These are phyloP conservation scores for Penicillium samsonianum DNA, from an alignment of 495 filamentous ascomycete genomes.

Conservation along the genomic window DNA sequence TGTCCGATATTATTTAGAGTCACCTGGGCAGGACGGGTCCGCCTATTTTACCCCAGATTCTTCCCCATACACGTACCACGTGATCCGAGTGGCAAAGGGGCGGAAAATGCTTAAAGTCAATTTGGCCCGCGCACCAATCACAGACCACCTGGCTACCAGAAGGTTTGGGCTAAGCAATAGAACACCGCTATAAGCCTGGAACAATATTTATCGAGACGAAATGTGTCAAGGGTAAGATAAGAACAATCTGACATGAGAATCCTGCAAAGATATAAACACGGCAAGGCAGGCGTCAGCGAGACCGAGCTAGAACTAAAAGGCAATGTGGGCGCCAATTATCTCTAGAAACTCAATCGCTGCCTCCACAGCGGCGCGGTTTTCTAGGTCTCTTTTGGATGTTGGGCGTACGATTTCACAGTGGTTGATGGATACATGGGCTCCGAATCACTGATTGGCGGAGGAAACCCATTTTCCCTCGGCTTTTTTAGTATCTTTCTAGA, in stretches of 20 bases:
- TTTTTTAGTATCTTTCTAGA: not conserved
- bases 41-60: constrained; percentile 11
- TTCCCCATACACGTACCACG: not conserved
- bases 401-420: not conserved
- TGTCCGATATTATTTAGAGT: not conserved
- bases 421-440: not conserved
- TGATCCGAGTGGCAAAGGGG: not conserved
- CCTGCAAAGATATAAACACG: not conserved
- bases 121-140: constrained; percentile 1
- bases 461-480: not conserved
- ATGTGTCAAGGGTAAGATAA: not conserved
- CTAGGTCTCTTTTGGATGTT: not conserved
- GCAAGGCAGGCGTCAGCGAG: constrained; percentile 12
- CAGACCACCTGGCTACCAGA: not conserved
- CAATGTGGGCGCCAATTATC: constrained; percentile 5
- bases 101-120: constrained; percentile 1
- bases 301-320: not conserved
- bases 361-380: constrained; percentile 9
- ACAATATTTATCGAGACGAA: not conserved
- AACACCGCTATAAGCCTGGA: not conserved
- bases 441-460: not conserved
- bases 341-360: constrained; percentile 2
- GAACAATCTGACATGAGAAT: constrained; percentile 5
- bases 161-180: not conserved
- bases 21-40: not conserved